Percentiles rank a stretch among this genome's conserved stretches.
Conservation (phyloP, 1,284 basidiomycete genomes). For the Melanopsichium pennsylvanicum region DNA sequence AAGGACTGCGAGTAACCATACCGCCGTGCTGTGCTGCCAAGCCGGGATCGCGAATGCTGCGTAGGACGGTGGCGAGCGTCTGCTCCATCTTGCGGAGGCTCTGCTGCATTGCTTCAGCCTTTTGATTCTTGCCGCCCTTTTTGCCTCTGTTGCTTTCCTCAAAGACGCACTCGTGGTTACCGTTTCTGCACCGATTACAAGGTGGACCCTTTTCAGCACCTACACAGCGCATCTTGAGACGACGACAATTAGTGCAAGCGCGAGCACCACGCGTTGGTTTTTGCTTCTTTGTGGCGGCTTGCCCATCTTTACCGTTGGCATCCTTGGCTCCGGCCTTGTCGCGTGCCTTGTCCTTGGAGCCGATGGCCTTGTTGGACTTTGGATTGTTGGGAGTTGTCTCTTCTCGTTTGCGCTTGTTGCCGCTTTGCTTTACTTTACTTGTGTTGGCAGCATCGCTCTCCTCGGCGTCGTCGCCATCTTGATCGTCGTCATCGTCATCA, state of each 20-base stretch:
- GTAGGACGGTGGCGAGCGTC: conserved; percentile 57
- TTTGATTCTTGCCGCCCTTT: conserved; percentile 61
- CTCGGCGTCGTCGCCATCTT: conserved; percentile 26
- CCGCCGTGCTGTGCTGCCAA: conserved; percentile 44
- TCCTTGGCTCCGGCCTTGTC: conserved; percentile 8
- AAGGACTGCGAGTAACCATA: conserved; percentile 47
- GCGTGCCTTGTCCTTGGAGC: conserved; percentile 11
- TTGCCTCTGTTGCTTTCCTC: conserved; percentile 64
- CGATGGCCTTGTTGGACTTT: conserved; percentile 15
- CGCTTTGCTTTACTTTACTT: conserved; percentile 11
- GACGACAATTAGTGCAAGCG: conserved; percentile 91
- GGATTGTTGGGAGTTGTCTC: conserved; percentile 18
- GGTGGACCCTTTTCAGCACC: conserved; percentile 89
- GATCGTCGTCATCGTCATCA: conserved; percentile 34
- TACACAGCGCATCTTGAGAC: conserved; percentile 98
- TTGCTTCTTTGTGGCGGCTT: conserved; percentile 47
- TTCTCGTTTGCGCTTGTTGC: conserved; percentile 46
- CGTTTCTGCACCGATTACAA: conserved; percentile 73
- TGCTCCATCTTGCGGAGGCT: conserved; percentile 64
- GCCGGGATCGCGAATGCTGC: conserved; percentile 57
- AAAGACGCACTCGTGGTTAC: conserved; percentile 62
- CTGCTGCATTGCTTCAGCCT: conserved; percentile 60
- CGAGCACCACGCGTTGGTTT: conserved; percentile 69
- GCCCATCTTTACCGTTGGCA: conserved; percentile 13
- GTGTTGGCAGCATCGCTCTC: conserved; percentile 28